Conservation (phyloP, 2,329 filamentous ascomycete species). For the Xylariales sp. region DNA sequence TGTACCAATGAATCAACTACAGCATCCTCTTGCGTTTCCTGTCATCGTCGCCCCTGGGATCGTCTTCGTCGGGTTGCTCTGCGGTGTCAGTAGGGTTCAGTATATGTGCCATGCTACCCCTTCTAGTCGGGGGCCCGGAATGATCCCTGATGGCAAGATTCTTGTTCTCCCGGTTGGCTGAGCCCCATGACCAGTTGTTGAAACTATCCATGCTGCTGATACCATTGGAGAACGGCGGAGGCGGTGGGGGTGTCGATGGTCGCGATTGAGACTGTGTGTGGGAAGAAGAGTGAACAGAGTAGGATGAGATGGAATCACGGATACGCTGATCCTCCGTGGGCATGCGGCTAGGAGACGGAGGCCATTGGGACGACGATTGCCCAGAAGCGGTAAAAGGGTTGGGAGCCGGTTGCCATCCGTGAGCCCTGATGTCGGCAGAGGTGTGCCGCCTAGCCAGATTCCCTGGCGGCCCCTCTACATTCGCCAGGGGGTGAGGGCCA, state of each 20-base stretch:
- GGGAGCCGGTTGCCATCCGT: conserved; percentile 65
- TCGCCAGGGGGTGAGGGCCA: conserved; percentile 57
- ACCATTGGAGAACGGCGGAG: conserved; percentile 45
- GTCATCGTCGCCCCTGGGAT: conserved; percentile 51
- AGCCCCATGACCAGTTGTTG: conserved; percentile 50
- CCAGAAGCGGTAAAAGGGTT: conserved; percentile 65
- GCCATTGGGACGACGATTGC: conserved; percentile 46
- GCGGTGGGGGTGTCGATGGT: conserved; percentile 46
- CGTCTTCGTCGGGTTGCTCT: conserved; percentile 52
- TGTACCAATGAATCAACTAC: too few relatives aligned
- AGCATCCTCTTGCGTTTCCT: conserved; percentile 59
- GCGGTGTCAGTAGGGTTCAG: conserved; percentile 55
- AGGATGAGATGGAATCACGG: conserved; percentile 52
- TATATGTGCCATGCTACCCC: conserved; percentile 60
- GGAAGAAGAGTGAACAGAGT: conserved; percentile 41
- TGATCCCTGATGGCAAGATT: conserved; percentile 48
- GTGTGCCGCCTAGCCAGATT: conserved; percentile 83
- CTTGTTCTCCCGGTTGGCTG: conserved; percentile 45
- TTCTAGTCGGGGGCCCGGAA: conserved; percentile 51
- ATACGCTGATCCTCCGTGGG: conserved; percentile 50
- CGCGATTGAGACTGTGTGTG: conserved; percentile 44
- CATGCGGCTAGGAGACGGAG: conserved; percentile 48
- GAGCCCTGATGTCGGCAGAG: conserved; percentile 88
- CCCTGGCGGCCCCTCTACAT: conserved; percentile 57
- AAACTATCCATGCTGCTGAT: conserved; percentile 44